Evolutionary conservation across 495 filamentous ascomycete genomes (phyloP).

Genomic region (Penicillium verhagenii): DNA sequence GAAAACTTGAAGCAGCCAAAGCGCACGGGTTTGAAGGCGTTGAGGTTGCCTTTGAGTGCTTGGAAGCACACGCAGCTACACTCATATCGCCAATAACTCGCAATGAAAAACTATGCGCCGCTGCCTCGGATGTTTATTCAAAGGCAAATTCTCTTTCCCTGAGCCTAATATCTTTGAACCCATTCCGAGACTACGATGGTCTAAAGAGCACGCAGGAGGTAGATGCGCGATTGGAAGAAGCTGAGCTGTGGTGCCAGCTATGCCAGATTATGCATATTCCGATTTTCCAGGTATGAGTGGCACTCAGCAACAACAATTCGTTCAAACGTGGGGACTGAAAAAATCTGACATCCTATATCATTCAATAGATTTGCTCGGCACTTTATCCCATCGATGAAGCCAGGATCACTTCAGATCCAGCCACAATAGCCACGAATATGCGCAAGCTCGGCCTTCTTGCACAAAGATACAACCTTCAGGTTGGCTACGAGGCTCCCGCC

Average conservation of each 20-base stretch:
- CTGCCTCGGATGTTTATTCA: slow-evolving; percentile 8
- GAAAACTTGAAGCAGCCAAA: slow-evolving; percentile 13
- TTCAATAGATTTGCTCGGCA: slow-evolving; percentile 8
- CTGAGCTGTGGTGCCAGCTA: slow-evolving; percentile 15
- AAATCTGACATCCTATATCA: too few species aligned
- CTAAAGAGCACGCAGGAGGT: slow-evolving; percentile 3
- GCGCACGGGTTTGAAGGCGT: slow-evolving; percentile 14
- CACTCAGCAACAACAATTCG: not conserved
- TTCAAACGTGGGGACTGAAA: too few species aligned
- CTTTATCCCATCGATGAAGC: slow-evolving; percentile 12
- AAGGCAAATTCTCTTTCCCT: slow-evolving; percentile 4
- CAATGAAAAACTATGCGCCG: slow-evolving; percentile 5
- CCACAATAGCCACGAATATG: slow-evolving; percentile 14
- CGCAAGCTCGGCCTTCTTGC: slow-evolving; percentile 7
- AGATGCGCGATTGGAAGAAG: slow-evolving; percentile 8
- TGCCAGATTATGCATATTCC: slow-evolving; percentile 16
- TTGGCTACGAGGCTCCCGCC: slow-evolving; percentile 68
- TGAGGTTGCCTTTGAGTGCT: slow-evolving; percentile 18
- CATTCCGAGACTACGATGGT: slow-evolving; percentile 17
- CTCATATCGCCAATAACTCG: not conserved
- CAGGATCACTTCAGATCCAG: slow-evolving; percentile 7
- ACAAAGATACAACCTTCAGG: slow-evolving; percentile 33
- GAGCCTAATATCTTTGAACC: slow-evolving; percentile 13
- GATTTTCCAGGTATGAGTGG: slow-evolving; percentile 14
- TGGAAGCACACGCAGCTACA: slow-evolving; percentile 11